Conservation (phyloP, 352 stramenopile species). For the Pythium aphanidermatum region DNA sequence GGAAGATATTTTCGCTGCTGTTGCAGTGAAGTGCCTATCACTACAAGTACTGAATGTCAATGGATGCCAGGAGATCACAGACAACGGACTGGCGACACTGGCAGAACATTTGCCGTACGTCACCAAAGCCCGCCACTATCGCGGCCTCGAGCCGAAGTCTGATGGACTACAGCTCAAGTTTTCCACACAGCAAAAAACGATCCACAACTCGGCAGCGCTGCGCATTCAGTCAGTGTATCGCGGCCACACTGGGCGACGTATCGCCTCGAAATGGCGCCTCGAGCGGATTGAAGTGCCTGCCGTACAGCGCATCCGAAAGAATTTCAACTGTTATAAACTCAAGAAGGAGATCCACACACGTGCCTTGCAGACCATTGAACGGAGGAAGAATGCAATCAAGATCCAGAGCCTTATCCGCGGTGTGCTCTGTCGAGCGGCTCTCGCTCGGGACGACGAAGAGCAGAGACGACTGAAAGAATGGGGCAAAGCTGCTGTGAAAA, state of each 20-base stretch:
- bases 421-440: slow-evolving; percentile 31
- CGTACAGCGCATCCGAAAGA: slow-evolving; percentile 36
- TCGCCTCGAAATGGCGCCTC: slow-evolving; percentile 48
- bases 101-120: slow-evolving; percentile 69
- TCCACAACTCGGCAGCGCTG: slow-evolving; percentile 61
- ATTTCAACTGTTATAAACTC: slow-evolving; percentile 44
- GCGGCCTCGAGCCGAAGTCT: slow-evolving; percentile 47
- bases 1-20: slow-evolving; percentile 57
- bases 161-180: slow-evolving; percentile 62
- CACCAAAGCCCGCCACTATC: slow-evolving; percentile 37
- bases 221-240: slow-evolving; percentile 65
- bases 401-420: slow-evolving; percentile 61
- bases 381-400: slow-evolving; percentile 28
- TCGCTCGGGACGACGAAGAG: slow-evolving; percentile 27
- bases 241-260: slow-evolving; percentile 36
- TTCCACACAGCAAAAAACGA: slow-evolving; percentile 64
- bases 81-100: slow-evolving; percentile 60
- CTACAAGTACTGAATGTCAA: slow-evolving; percentile 67
- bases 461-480: slow-evolving; percentile 27
- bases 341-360: slow-evolving; percentile 30
- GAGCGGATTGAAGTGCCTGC: slow-evolving; percentile 51
- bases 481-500: slow-evolving; percentile 35
- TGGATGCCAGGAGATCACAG: slow-evolving; percentile 73
- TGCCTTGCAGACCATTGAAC: slow-evolving; percentile 25
- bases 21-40: slow-evolving; percentile 43